Conservation (phyloP, 352 stramenopile genomes). For the Globisporangium nunn region DNA sequence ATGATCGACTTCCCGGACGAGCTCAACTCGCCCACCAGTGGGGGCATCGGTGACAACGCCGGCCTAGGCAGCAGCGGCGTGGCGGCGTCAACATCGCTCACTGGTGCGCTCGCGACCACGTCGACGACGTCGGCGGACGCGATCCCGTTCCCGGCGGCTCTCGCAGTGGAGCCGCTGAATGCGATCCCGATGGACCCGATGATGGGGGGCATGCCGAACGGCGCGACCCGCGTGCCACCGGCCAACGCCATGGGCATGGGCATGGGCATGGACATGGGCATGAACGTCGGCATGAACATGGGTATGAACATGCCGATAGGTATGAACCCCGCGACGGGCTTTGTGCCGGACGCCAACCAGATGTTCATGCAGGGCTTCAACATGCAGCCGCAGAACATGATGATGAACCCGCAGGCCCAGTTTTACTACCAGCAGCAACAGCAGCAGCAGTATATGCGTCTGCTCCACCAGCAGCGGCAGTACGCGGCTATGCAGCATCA, state of each 20-base stretch:
- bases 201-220: constrained; percentile 15
- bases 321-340: constrained; percentile 31
- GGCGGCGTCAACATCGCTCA: constrained; percentile 22
- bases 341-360: constrained; percentile 40
- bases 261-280: constrained; percentile 20
- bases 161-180: constrained; percentile 54
- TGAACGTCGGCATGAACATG: constrained; percentile 32
- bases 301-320: constrained; percentile 33
- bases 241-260: constrained; percentile 10
- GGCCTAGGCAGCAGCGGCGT: constrained; percentile 2
- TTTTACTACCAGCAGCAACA: constrained; percentile 75
- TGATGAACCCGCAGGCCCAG: constrained; percentile 63
- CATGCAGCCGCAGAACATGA: constrained; percentile 70
- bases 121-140: constrained; percentile 33
- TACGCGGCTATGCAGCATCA: constrained; percentile 30
- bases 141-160: constrained; percentile 71
- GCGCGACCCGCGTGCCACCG: constrained; percentile 2
- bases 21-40: constrained; percentile 64
- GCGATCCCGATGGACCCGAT: constrained; percentile 19
- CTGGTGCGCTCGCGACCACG: constrained; percentile 21
- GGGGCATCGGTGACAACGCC: neutral
- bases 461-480: constrained; percentile 42
- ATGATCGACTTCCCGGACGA: constrained; percentile 86
- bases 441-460: constrained; percentile 78
- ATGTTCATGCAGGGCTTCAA: constrained; percentile 68